Base-by-base conservation (phyloP, 345 rosid species). In the Balakata baccata region DNA sequence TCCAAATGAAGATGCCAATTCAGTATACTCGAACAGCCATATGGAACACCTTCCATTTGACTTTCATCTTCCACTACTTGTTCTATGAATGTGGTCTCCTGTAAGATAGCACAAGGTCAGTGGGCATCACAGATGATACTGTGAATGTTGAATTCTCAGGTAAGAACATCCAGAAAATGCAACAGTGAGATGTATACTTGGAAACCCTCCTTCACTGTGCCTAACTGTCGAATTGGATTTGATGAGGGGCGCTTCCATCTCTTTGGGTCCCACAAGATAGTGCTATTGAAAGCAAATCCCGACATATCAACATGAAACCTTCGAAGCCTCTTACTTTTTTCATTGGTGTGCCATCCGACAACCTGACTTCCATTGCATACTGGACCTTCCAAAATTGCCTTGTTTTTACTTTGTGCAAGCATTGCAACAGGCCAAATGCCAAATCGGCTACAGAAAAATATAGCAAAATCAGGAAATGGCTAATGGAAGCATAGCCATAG, bases 341-440 rank as follows among this genome's bases (percentile, higher is more conserved):
- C 98, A 56, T 94, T 94, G 34, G 98, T 90, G 84, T 92, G 97
- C 97, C 98, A 94, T 60, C 98, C 98, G 56, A 87, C 83, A 76
- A 94, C 87, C 66, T 82, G 89, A 74, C 87, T 89, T 77, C 90
- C 88, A 45, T 90, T 88, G 86, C 97, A 94, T 23, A 94, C 87
- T 0, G 96, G 95, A 74, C 97, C 98, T 80, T 94, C 96, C 75
- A 92, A 77, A 61, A 88, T 82, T 53, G 94, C 98, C 83, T 92
- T 94, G 86, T 86, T 92, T 81, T 89, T 90, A 85, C 94, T 87
- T 76, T 75, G 93, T 1, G 93, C 94, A 51, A 94, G 93, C 97
- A 94, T 90, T 16, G 93, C 97, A 64, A 94, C 97, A 59, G 98
- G 97, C 97, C 98, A 94, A 56, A 92, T 87, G 72, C 98, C 97